Evolutionary conservation across 2,329 filamentous ascomycete genomes (phyloP), one percentile per base, ranked within the genome.

Genomic region (Beauveria caledonica): DNA sequence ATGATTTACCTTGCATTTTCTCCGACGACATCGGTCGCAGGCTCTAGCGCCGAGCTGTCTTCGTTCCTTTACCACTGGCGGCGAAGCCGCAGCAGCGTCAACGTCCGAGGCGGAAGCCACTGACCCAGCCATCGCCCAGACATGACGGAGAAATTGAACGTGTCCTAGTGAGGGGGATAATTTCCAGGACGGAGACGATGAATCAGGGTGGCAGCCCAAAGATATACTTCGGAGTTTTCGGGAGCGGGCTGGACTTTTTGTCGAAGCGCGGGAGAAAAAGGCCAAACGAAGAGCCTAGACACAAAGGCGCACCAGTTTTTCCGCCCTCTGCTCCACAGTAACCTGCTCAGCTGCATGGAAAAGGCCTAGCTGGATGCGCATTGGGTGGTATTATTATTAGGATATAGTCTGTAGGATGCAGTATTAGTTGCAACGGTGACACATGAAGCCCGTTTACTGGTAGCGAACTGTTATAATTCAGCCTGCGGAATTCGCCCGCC

Each of bases 11-110:
- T 70, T 73, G 33, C 70, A 72, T 66, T 74, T 74, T 64, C 72
- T 68, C 63, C 68, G 70, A 23, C 72, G 71, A 49, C 72, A 74
- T 5, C 72, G 70, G 62, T 74, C 72, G 64, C 71, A 73, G 1
- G 71, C 71, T 66, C 71, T 64, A 51, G 63, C 68, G 36, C 65
- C 63, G 33, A 66, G 62, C 52, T 64, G 60, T 27, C 67, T 63
- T 21, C 65, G 64, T 23, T 61, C 55, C 49, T 61, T 61, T 0
- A 59, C 56, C 27, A 62, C 61, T 33, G 33, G 11, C 33, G 63
- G 40, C 40, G 58, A 63, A 27, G 64, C 63, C 40, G 58, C 63
- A 27, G 64, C 63, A 33, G 62, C 42, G n/a, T 49, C 50, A n/a
- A 29, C 19, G 17, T 61, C 44, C 39, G 44, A 33, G 51, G 51